A percentile compares a stretch with the other conserved stretches of the same genome.
phyloP scores from a whole-genome alignment of 140 eudicot genomes.

The Cichorium intybus region DNA sequence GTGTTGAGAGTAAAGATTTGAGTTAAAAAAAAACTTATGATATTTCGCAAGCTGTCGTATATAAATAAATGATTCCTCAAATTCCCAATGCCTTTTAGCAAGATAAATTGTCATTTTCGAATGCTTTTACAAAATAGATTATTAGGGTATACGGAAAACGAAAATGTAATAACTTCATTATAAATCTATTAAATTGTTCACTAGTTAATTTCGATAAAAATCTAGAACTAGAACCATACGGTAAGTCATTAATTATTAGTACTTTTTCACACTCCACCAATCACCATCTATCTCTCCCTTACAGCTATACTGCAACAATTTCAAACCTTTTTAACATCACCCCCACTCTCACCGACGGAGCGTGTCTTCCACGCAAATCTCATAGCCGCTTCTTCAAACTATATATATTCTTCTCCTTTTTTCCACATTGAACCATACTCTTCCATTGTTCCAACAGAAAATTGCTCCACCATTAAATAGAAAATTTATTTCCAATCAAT shows the following conservation, averaged over 20 bases:
- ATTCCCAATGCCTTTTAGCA: no score
- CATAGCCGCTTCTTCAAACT: conserved; percentile 1
- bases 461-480: conserved; percentile 6
- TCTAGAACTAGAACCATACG: background rate
- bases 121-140: no score
- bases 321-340: conserved; percentile 2
- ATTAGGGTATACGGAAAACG: no score
- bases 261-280: background rate
- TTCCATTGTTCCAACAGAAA: background rate
- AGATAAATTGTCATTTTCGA: no score
- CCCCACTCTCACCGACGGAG: background rate
- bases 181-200: no score
- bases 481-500: background rate
- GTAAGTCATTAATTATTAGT: background rate
- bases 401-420: background rate
- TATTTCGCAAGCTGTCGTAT: no score
- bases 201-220: background rate
- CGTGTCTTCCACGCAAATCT: conserved; percentile 1
- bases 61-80: no score
- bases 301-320: conserved; percentile 29
- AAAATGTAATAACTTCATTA: no score
- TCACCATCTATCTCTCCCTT: conserved; percentile 7
- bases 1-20: no score
- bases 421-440: background rate
- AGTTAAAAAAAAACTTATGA: no score